Percentiles rank a stretch among this genome's conserved stretches.
These are phyloP conservation scores for Piper betle DNA, from an alignment of 164 flowering plant species.

Conservation along the genomic window DNA sequence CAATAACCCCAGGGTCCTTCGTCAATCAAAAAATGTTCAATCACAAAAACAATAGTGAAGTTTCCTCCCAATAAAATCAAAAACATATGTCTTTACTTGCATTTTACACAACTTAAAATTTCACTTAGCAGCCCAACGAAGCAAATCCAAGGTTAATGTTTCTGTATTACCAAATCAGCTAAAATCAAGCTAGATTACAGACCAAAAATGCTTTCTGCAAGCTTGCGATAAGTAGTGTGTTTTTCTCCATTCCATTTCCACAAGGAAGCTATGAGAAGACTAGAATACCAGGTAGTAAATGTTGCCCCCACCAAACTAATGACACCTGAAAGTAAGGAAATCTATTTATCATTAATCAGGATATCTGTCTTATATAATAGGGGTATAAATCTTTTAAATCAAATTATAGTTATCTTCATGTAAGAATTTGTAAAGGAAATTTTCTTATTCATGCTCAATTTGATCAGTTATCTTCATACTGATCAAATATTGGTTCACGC, in stretches of 20 bases:
- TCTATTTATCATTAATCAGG: neutral
- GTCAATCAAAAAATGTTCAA: slow-evolving; percentile 6
- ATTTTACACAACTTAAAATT: too few relatives aligned
- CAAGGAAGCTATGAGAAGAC: slow-evolving; percentile 38
- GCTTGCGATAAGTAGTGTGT: slow-evolving; percentile 38
- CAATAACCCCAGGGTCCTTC: slow-evolving; percentile 55
- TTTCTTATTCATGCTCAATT: too few relatives aligned
- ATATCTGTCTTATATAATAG: neutral
- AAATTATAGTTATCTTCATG: too few relatives aligned
- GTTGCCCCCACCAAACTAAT: slow-evolving; percentile 38
- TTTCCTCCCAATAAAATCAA: neutral
- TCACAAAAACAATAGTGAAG: neutral
- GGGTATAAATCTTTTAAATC: too few relatives aligned
- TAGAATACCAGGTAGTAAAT: slow-evolving; percentile 50
- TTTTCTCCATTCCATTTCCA: slow-evolving; percentile 54
- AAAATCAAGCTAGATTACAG: slow-evolving; percentile 5
- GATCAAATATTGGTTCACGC: too few relatives aligned
- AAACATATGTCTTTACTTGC: neutral
- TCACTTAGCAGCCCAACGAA: too few relatives aligned
- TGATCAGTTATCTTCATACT: too few relatives aligned
- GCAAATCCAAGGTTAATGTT: too few relatives aligned
- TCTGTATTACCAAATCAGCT: neutral
- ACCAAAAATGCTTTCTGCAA: slow-evolving; percentile 48
- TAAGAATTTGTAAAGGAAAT: too few relatives aligned
- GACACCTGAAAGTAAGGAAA: slow-evolving; percentile 22